These are phyloP conservation scores for Monocercomonoides exilis DNA, from an alignment of 78 protist genomes.

Conservation along the genomic window DNA sequence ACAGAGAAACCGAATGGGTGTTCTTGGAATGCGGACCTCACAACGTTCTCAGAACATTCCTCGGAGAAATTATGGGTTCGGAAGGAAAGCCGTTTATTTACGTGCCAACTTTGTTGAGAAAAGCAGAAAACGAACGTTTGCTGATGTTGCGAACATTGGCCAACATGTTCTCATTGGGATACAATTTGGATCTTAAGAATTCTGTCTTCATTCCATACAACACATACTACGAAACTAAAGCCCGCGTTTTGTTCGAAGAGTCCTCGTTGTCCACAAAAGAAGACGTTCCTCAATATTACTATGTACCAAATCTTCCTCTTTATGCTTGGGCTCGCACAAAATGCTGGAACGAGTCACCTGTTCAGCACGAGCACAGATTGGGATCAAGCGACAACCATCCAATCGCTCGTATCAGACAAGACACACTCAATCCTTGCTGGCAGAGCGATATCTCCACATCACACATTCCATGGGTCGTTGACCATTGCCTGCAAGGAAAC, in stretches of 20 bases:
- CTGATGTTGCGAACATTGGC: background rate
- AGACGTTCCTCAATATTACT: background rate
- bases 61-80: background rate
- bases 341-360: slow-evolving; percentile 7
- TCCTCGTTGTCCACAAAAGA: too few relatives aligned
- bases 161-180: background rate
- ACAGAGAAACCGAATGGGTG: background rate
- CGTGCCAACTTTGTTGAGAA: background rate
- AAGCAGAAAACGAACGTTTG: background rate
- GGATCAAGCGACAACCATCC: background rate
- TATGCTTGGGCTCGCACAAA: background rate
- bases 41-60: background rate
- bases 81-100: background rate
- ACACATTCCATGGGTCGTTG: slow-evolving; percentile 1
- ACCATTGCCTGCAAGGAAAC: background rate
- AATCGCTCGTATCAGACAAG: background rate
- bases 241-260: background rate
- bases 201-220: background rate
- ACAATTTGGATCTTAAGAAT: background rate
- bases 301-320: background rate
- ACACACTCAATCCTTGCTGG: background rate
- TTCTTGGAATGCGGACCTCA: background rate
- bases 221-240: background rate
- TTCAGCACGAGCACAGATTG: background rate
- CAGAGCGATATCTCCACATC: background rate